These are phyloP conservation scores for Xylaria flabelliformis DNA, from an alignment of 495 filamentous ascomycete genomes.

Conservation along the genomic window DNA sequence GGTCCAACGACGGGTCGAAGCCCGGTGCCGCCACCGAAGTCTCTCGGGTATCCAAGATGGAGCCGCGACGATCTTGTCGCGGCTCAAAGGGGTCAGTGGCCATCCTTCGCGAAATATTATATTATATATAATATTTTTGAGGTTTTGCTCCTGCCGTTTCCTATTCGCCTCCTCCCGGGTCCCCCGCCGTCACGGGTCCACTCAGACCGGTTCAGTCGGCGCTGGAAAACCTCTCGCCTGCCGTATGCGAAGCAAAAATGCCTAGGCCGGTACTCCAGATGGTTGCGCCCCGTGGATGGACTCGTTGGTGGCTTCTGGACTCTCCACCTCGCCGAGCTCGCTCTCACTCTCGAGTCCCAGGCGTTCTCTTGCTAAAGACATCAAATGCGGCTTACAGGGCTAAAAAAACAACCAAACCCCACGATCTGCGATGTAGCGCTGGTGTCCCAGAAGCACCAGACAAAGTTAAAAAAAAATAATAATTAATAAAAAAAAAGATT, in stretches of 20 bases:
- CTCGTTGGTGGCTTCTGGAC: conserved; percentile 30
- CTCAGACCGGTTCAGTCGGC: conserved; percentile 16
- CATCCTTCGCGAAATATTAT: conserved; percentile 33
- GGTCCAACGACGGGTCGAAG: conserved; percentile 50
- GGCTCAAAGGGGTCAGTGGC: conserved; percentile 38
- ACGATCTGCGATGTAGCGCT: background rate
- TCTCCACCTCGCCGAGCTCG: conserved; percentile 42
- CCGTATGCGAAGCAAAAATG: background rate
- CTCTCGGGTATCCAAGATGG: conserved; percentile 39
- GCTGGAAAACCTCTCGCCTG: conserved; percentile 6
- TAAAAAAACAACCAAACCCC: conserved; percentile 35
- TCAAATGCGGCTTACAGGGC: conserved; percentile 37
- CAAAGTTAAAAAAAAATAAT: conserved; percentile 21
- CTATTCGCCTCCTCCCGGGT: conserved; percentile 25
- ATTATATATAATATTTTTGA: conserved; percentile 16
- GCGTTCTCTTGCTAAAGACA: conserved; percentile 35
- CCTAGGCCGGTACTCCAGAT: conserved; percentile 11
- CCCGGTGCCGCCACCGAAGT: conserved; percentile 39
- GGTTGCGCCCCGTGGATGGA: conserved; percentile 26
- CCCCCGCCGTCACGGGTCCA: background rate
- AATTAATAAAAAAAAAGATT: conserved; percentile 10
- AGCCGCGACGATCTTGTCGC: conserved; percentile 44
- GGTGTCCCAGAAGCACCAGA: conserved; percentile 30
- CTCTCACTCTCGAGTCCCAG: conserved; percentile 36
- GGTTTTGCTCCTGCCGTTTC: conserved; percentile 18